These are phyloP conservation scores for Fusarium pseudocircinatum DNA, from an alignment of 2,329 filamentous ascomycete species.

Conservation along the genomic window DNA sequence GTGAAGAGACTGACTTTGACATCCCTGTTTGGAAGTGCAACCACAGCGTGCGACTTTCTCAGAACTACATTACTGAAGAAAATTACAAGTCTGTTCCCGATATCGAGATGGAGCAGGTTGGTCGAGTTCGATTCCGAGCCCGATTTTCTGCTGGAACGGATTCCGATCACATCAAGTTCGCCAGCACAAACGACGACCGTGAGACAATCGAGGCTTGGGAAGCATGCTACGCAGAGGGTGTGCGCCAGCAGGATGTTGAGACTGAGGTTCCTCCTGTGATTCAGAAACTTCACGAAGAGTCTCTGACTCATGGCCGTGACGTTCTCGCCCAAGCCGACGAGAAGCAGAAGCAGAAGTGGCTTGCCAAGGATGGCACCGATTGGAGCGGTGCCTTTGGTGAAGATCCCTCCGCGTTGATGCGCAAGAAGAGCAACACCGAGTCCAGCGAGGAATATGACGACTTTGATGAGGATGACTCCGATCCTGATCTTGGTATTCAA, in stretches of 20 bases:
- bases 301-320: constrained; percentile 81
- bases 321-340: constrained; percentile 77
- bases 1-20: constrained; percentile 79
- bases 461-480: constrained; percentile 52
- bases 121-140: constrained; percentile 80
- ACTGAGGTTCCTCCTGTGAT: constrained; percentile 78
- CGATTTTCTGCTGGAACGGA: constrained; percentile 92
- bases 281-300: constrained; percentile 82
- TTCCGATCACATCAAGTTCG: constrained; percentile 82
- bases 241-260: constrained; percentile 75
- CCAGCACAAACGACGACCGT: constrained; percentile 85
- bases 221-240: constrained; percentile 87
- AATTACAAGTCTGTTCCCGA: constrained; percentile 77
- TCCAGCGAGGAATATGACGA: constrained; percentile 54
- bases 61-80: constrained; percentile 89
- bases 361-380: constrained; percentile 81
- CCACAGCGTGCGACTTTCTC: constrained; percentile 78
- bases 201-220: constrained; percentile 98
- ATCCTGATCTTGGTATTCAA: constrained; percentile 67
- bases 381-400: constrained; percentile 89
- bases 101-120: constrained; percentile 80
- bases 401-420: constrained; percentile 68
- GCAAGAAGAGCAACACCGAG: constrained; percentile 42
- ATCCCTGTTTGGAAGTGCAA: constrained; percentile 92
- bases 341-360: constrained; percentile 80